Evolutionary conservation across 2,329 filamentous ascomycete species (phyloP), one percentile per base, ranked within the genome.

Genomic region (Pestalotiopsis sp.): DNA sequence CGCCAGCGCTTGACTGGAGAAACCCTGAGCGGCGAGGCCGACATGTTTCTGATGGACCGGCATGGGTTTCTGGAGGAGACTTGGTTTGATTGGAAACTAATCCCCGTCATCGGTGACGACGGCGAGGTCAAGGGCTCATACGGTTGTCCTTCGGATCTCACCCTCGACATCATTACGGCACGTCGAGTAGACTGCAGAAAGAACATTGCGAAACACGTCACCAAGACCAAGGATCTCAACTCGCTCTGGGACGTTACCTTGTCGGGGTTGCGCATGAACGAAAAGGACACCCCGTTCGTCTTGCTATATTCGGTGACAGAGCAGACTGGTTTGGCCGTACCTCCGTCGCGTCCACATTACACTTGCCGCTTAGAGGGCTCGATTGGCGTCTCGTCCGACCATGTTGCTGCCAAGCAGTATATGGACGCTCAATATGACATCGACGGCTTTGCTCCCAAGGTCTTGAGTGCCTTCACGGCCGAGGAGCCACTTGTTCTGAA

Each of bases 31-130:
- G 73, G 69, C 6, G 72, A 77, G 13, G 74, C 76, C 31, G 74
- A 72, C 2, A 75, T 72, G 61, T 70, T 80, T 17, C 74, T 77
- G 11, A 77, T 81, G 57, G 73, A 78, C 25, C 70, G 76, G 17
- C 66, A 80, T 41, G 80, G 78, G 1, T 78, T 78, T 64, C 66
- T 78, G 0, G 79, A 82, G 65, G 80, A 82, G 67, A 78, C 75
- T 0, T 84, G 82, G 68, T 81, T 81, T 66, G 80, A 81, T n/a
- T 83, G 81, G 81, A 82, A 80, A 23, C 78, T 82, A 25, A 77
- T 79, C 7, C 82, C 82, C 5, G 69, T 83, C 17, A 79, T 81
- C 59, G 77, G 78, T 7, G 77, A 79, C 2, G 79, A 80, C 23
- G 77, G 80, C 14, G 77, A 83, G 56, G 78, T 79, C 4, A 70